Evolutionary conservation across 352 stramenopile species (phyloP), one percentile per base, ranked within the genome.

Genomic region (Globisporangium canariense): DNA sequence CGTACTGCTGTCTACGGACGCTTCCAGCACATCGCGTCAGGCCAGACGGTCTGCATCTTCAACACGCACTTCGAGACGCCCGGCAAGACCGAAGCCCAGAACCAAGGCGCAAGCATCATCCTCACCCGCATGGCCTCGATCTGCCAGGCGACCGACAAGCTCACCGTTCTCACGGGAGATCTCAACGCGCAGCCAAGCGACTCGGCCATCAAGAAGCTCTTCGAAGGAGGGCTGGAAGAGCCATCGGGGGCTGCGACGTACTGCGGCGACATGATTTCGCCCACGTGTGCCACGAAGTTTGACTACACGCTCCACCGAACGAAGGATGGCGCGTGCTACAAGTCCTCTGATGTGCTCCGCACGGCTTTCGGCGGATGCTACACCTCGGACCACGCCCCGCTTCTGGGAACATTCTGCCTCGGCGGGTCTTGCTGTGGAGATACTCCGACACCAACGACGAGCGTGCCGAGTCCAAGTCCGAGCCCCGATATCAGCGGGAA

Each of bases 41-140:
- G 81, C 20, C 63, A 78, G 10, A 89, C 79, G 0, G 80, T 91
- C 7, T 94, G 85, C 34, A 62, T 94, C 30, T 63, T 92, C 51
- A 94, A 94, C 66, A 92, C 85, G 58, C 85, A 91, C 75, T 94
- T 88, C 61, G 85, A 94, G 70, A 94, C 81, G 2, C 83, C 80
- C 16, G 85, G 85, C 5, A 89, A 93, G 25, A 75, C 89, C 28
- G 74, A 88, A 46, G 82, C 82, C 11, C 84, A 93, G 68, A 75
- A 75, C 30, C 72, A 92, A 43, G 81, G 70, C 13, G 83, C 83
- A 2, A 70, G 79, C 30, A 87, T 94, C 66, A 84, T 94, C 51
- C 68, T 89, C 40, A 59, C 77, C 25, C 73, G 75, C 38, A 77
- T 79, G 18, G 69, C 71, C 20, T 55, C 73, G 4, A 57, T 85